A percentile compares a stretch with the other conserved stretches of the same genome.
Conservation (phyloP, 2,329 filamentous ascomycete genomes). For the Arthrinium phaeospermum region DNA sequence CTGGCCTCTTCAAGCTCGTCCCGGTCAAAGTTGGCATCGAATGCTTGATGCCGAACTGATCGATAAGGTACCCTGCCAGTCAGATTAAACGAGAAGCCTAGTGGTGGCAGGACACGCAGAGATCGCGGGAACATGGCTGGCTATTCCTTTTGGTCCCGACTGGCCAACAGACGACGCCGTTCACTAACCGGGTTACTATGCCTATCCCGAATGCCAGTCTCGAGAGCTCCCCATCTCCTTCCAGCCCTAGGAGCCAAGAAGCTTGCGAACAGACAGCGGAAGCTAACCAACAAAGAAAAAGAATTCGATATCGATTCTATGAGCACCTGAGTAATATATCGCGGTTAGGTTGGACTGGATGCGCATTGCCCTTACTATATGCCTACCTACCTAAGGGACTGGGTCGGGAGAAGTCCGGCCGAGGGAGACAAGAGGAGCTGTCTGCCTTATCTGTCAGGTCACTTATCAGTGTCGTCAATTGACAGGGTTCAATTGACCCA, state of each 20-base stretch:
- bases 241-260: neutral
- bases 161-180: neutral
- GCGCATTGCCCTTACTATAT: neutral
- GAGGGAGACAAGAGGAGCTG: neutral
- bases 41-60: slow-evolving; percentile 46
- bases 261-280: neutral
- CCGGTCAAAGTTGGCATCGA: slow-evolving; percentile 55
- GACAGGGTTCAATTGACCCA: neutral
- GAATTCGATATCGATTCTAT: neutral
- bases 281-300: neutral
- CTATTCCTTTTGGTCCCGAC: neutral
- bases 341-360: neutral
- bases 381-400: neutral
- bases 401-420: neutral
- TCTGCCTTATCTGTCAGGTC: neutral
- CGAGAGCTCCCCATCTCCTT: neutral
- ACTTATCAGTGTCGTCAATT: slow-evolving; percentile 11
- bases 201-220: neutral
- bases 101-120: neutral
- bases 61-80: slow-evolving; percentile 21
- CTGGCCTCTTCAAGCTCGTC: slow-evolving; percentile 58
- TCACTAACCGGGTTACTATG: neutral
- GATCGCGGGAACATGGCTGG: neutral
- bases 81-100: neutral
- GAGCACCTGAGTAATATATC: neutral